Evolutionary conservation across 257 asterid genomes (phyloP).

Genomic region (Echium plantagineum): DNA sequence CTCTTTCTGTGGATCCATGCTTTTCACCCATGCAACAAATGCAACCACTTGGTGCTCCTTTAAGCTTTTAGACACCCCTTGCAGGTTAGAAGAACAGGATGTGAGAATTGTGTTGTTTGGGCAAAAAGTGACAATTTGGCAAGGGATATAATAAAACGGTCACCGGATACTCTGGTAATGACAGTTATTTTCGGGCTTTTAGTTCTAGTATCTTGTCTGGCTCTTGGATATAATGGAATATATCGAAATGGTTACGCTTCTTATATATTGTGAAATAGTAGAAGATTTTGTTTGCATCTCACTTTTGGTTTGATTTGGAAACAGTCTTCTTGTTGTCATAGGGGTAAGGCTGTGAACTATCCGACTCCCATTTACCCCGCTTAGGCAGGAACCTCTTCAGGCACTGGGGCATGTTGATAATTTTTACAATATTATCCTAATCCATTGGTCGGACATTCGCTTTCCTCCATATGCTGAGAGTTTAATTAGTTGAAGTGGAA

Average conservation of each 20-base stretch:
- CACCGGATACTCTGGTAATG: slow-evolving; percentile 51
- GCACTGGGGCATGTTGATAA: no score
- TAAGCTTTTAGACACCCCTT: slow-evolving; percentile 6
- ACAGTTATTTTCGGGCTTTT: slow-evolving; percentile 3
- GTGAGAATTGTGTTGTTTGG: slow-evolving; percentile 81
- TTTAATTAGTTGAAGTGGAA: background rate
- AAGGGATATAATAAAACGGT: slow-evolving; percentile 53
- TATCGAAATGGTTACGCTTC: no score
- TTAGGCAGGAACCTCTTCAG: no score
- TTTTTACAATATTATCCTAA: no score
- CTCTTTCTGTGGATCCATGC: background rate
- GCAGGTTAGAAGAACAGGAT: slow-evolving; percentile 58
- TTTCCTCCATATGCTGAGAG: background rate
- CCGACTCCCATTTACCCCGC: no score
- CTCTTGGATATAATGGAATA: no score
- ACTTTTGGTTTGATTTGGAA: no score
- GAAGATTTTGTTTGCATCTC: no score
- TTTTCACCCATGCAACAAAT: background rate
- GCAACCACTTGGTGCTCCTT: background rate
- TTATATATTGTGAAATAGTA: no score
- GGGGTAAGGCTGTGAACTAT: no score
- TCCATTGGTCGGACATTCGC: background rate
- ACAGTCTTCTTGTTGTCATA: no score
- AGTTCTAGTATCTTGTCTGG: background rate
- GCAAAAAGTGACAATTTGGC: slow-evolving; percentile 91